phyloP scores from a whole-genome alignment of 805 yeast species.

The Groenewaldozyma tartarivorans region DNA sequence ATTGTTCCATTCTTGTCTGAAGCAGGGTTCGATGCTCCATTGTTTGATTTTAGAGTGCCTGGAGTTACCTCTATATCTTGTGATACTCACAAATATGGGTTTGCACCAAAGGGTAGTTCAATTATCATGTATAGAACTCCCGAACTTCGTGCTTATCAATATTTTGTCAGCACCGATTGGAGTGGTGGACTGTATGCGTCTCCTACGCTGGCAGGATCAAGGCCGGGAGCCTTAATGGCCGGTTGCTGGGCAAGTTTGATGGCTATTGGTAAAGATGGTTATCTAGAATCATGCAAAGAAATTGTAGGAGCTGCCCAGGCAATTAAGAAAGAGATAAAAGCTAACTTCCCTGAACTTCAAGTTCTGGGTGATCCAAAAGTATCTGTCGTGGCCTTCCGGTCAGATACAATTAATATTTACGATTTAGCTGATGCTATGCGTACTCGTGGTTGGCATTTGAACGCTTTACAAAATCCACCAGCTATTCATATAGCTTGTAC shows the following conservation, averaged over 20 bases:
- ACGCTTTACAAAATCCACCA: constrained; percentile 78
- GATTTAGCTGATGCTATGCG: constrained; percentile 64
- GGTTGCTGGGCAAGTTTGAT: constrained; percentile 97
- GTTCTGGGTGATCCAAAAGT: constrained; percentile 79
- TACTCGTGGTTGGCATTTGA: constrained; percentile 78
- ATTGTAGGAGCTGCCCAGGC: constrained; percentile 59
- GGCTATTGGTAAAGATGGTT: constrained; percentile 77
- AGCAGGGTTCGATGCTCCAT: constrained; percentile 31
- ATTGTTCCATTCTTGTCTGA: constrained; percentile 69
- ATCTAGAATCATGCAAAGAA: constrained; percentile 51
- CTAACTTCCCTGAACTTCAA: constrained; percentile 44
- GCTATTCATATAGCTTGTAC: constrained; percentile 91
- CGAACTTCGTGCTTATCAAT: constrained; percentile 67
- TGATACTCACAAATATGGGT: constrained; percentile 98
- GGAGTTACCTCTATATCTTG: constrained; percentile 97
- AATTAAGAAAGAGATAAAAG: constrained; percentile 39
- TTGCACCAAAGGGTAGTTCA: constrained; percentile 96
- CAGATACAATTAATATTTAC: constrained; percentile 57
- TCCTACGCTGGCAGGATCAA: constrained; percentile 91
- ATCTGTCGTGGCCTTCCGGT: constrained; percentile 74
- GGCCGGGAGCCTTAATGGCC: constrained; percentile 96
- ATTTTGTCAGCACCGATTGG: constrained; percentile 79
- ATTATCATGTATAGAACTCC: constrained; percentile 76
- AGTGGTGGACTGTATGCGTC: constrained; percentile 93
- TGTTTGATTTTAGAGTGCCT: constrained; percentile 76